Conservation (phyloP, 2,329 filamentous ascomycete species). For the Orbilia brochopaga region DNA sequence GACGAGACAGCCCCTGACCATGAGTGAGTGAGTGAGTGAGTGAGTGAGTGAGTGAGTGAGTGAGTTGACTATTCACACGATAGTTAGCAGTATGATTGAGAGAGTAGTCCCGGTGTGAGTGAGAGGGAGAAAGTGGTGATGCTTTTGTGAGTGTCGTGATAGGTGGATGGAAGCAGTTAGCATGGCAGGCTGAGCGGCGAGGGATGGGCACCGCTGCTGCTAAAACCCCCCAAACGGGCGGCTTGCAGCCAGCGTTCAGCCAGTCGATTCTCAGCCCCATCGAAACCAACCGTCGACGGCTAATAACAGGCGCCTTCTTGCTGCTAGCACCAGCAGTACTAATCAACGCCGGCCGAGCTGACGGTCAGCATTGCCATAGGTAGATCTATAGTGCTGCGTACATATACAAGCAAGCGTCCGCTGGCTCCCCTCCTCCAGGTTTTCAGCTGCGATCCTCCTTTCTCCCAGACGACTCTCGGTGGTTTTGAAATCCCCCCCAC, state of each 20-base stretch:
- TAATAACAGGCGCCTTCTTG: neutral
- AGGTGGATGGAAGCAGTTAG: neutral
- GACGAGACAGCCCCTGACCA: too few species aligned
- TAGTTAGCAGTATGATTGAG: too few species aligned
- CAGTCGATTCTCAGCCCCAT: constrained; percentile 51
- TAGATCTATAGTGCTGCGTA: too few species aligned
- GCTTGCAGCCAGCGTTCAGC: constrained; percentile 28
- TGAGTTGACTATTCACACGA: too few species aligned
- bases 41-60: too few species aligned
- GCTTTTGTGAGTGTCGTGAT: neutral
- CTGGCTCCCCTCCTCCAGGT: neutral
- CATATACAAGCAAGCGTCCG: neutral
- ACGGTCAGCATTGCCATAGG: too few species aligned
- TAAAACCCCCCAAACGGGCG: constrained; percentile 46
- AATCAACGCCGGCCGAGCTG: neutral
- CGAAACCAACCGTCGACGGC: constrained; percentile 11
- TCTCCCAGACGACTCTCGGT: neutral
- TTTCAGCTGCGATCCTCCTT: neutral
- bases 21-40: too few species aligned
- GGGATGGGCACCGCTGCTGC: neutral
- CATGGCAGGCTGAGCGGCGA: constrained; percentile 4
- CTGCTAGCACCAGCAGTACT: too few species aligned
- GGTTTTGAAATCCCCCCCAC: too few species aligned
- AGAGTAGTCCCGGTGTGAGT: neutral
- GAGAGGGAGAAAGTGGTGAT: neutral